Evolutionary conservation across 371 early-diverging fungal genomes (phyloP).

Genomic region (Mortierella sp.): DNA sequence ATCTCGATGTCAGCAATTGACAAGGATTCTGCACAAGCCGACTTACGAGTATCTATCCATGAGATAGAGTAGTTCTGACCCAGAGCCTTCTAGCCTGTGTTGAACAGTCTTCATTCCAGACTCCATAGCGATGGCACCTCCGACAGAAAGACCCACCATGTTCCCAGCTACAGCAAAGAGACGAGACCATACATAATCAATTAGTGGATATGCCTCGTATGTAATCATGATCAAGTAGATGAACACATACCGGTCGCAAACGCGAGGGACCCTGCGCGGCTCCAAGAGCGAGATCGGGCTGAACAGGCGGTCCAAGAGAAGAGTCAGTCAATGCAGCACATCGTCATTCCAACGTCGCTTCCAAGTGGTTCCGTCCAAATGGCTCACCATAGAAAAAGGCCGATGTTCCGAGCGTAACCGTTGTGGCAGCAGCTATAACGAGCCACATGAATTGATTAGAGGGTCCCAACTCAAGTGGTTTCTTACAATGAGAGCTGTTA

Average conservation of each 20-base stretch:
- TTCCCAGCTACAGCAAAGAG: constrained; percentile 25
- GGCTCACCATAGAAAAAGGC: constrained; percentile 43
- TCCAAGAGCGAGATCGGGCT: constrained; percentile 45
- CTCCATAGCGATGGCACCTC: constrained; percentile 45
- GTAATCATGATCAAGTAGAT: background rate
- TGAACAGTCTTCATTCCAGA: constrained; percentile 49
- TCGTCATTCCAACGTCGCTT: background rate
- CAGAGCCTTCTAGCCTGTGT: constrained; percentile 30
- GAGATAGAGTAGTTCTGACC: constrained; percentile 44
- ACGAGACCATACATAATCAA: background rate
- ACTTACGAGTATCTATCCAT: constrained; percentile 53
- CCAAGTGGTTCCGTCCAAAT: no score
- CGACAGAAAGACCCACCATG: constrained; percentile 24
- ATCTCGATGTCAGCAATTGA: no score
- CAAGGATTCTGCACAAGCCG: background rate
- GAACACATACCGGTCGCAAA: constrained; percentile 20
- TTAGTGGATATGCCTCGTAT: background rate
- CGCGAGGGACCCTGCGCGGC: constrained; percentile 15
- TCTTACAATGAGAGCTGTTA: no score
- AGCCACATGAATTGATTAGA: no score
- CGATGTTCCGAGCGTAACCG: constrained; percentile 31
- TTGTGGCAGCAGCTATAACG: constrained; percentile 36
- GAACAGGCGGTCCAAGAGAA: no score
- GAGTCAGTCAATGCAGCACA: background rate
- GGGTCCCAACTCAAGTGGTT: no score